Conservation (phyloP, 345 rosid genomes). For the Abelmoschus esculentus region DNA sequence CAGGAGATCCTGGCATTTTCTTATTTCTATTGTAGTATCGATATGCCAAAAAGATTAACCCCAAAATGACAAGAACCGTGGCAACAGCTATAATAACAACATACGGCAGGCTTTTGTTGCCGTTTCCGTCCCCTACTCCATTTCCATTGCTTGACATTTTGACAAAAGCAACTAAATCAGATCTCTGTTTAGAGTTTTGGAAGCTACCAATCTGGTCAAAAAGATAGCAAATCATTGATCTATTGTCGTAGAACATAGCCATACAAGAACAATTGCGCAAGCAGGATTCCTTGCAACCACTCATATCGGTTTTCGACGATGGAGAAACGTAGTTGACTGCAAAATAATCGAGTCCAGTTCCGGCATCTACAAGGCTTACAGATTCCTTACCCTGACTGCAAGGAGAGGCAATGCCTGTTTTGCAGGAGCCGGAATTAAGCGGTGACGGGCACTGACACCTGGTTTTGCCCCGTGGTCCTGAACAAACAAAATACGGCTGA, state of each 20-base stretch:
- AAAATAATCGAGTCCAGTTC: slow-evolving; percentile 48
- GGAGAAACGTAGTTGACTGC: slow-evolving; percentile 55
- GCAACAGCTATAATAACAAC: slow-evolving; percentile 44
- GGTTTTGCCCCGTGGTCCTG: slow-evolving; percentile 25
- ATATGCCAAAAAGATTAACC: slow-evolving; percentile 40
- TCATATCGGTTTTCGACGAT: slow-evolving; percentile 43
- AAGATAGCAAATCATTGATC: slow-evolving; percentile 63
- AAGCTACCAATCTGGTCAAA: slow-evolving; percentile 68
- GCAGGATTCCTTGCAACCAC: slow-evolving; percentile 64
- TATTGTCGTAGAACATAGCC: slow-evolving; percentile 60
- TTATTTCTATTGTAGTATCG: slow-evolving; percentile 38
- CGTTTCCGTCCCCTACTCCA: slow-evolving; percentile 21
- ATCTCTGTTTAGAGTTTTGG: slow-evolving; percentile 26
- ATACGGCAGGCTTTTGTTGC: slow-evolving; percentile 35
- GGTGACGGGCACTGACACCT: slow-evolving; percentile 57
- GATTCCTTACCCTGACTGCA: slow-evolving; percentile 35
- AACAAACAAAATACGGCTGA: slow-evolving; percentile 47
- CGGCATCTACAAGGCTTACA: slow-evolving; percentile 44
- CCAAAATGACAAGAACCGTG: slow-evolving; percentile 40
- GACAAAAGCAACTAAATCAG: slow-evolving; percentile 46
- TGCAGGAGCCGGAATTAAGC: slow-evolving; percentile 37
- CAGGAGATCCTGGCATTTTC: slow-evolving; percentile 29
- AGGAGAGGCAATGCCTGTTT: slow-evolving; percentile 44
- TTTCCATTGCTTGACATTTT: slow-evolving; percentile 38
- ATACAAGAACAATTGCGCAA: slow-evolving; percentile 64